Evolutionary conservation across 192 early-diverging fungal genomes (phyloP).

Genomic region (Coemansia sp.): DNA sequence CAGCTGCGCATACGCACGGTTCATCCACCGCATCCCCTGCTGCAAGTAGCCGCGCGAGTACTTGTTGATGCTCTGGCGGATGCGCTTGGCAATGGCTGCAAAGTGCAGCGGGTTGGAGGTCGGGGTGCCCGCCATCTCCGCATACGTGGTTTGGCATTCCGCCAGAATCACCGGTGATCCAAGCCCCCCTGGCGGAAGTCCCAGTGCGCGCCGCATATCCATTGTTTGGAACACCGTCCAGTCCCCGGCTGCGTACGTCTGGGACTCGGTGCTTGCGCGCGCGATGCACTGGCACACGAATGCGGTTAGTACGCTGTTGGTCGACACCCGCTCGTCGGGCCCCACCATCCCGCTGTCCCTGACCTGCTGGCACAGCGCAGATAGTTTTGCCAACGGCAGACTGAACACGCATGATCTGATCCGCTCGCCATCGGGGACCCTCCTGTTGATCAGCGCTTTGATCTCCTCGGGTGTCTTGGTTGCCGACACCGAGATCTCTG

Average conservation of each 20-base stretch:
- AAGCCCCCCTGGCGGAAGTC: slow-evolving; percentile 24
- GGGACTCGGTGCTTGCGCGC: slow-evolving; percentile 28
- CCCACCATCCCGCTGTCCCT: slow-evolving; percentile 27
- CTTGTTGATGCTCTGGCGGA: slow-evolving; percentile 25
- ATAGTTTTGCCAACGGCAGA: slow-evolving; percentile 4
- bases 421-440: neutral
- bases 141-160: slow-evolving; percentile 12
- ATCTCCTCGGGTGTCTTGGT: slow-evolving; percentile 22
- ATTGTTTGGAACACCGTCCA: slow-evolving; percentile 47
- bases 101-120: neutral
- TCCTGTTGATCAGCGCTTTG: slow-evolving; percentile 3
- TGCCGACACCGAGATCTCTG: slow-evolving; percentile 41
- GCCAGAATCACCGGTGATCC: slow-evolving; percentile 49
- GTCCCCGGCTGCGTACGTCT: slow-evolving; percentile 25
- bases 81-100: slow-evolving; percentile 11
- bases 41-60: slow-evolving; percentile 35
- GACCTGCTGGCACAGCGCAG: slow-evolving; percentile 17
- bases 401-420: slow-evolving; percentile 29
- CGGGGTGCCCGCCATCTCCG: neutral
- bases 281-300: slow-evolving; percentile 33
- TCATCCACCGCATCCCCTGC: slow-evolving; percentile 38
- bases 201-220: slow-evolving; percentile 44
- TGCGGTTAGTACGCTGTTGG: slow-evolving; percentile 33
- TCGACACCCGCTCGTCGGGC: slow-evolving; percentile 36
- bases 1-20: slow-evolving; percentile 17